phyloP scores from a whole-genome alignment of 2,329 filamentous ascomycete genomes.

The Cordyceps javanica region DNA sequence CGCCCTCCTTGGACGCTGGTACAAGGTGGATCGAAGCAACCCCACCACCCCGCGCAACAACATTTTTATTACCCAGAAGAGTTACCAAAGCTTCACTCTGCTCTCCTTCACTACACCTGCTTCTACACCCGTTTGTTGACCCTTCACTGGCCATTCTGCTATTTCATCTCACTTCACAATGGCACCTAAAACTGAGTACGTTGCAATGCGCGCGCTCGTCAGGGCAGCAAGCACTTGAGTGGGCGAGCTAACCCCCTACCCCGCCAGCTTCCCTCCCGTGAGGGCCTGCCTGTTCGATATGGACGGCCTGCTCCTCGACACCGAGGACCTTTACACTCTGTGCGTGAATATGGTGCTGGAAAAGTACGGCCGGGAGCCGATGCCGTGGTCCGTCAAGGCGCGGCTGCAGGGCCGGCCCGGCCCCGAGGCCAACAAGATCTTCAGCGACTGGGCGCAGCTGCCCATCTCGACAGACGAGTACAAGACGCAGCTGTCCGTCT shows the following conservation, averaged over 20 bases:
- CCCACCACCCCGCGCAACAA: background rate
- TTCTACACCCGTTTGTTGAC: background rate
- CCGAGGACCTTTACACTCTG: slow-evolving; percentile 81
- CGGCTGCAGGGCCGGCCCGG: slow-evolving; percentile 62
- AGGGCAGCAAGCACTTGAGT: background rate
- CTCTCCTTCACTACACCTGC: background rate
- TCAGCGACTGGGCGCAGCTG: slow-evolving; percentile 76
- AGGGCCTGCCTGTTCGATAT: slow-evolving; percentile 97
- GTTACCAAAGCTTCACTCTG: background rate
- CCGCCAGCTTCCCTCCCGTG: slow-evolving; percentile 64
- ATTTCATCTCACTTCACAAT: slow-evolving; percentile 23
- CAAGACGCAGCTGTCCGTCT: slow-evolving; percentile 45
- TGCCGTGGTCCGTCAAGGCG: slow-evolving; percentile 95
- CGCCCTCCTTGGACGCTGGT: background rate
- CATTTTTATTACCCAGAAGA: background rate
- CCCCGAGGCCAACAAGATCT: slow-evolving; percentile 46
- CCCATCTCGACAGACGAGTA: slow-evolving; percentile 70
- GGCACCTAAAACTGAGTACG: slow-evolving; percentile 41
- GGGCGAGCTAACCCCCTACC: background rate
- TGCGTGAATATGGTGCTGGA: slow-evolving; percentile 77
- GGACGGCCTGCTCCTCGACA: slow-evolving; percentile 93
- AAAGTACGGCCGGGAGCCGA: slow-evolving; percentile 62
- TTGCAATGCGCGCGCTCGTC: slow-evolving; percentile 5
- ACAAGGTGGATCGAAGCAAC: background rate
- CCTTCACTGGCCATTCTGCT: background rate